Conservation (phyloP, 78 protist species). For the Planoprotostelium fungivorum region DNA sequence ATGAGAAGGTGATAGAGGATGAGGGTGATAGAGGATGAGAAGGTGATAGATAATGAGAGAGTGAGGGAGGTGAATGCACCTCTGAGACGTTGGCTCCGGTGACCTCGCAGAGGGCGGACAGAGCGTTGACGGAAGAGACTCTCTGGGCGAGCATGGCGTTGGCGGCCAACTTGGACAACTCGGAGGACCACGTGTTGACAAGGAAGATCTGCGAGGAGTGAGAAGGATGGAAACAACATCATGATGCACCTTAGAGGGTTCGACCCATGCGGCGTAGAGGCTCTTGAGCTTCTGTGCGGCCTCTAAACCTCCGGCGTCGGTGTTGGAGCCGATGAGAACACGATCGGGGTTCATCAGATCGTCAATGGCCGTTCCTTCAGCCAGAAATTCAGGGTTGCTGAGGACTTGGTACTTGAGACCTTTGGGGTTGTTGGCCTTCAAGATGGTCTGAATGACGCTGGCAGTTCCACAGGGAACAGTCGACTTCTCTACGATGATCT, state of each 20-base stretch:
- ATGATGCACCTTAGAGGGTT: background rate
- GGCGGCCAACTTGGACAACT: conserved; percentile 92
- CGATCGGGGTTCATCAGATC: conserved; percentile 90
- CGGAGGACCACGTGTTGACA: conserved; percentile 80
- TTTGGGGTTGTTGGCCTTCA: background rate
- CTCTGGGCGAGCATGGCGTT: conserved; percentile 98
- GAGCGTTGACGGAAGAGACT: conserved; percentile 86
- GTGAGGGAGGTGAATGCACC: conserved; percentile 63
- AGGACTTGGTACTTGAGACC: conserved; percentile 51
- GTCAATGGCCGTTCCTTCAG: conserved; percentile 89
- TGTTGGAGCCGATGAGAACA: conserved; percentile 91
- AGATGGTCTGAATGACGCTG: background rate
- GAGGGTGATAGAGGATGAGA: too few species aligned
- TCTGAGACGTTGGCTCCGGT: conserved; percentile 89
- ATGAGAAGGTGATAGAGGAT: too few species aligned
- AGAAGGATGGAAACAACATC: conserved; percentile 61
- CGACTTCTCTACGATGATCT: conserved; percentile 89
- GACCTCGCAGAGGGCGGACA: conserved; percentile 86
- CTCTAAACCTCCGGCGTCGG: conserved; percentile 30
- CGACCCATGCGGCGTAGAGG: conserved; percentile 57
- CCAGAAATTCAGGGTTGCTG: conserved; percentile 95
- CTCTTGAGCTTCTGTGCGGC: conserved; percentile 58
- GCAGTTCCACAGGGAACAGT: conserved; percentile 88
- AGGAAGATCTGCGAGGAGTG: conserved; percentile 71
- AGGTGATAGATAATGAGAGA: too few species aligned